Evolutionary conservation across 2,329 filamentous ascomycete species (phyloP).

Genomic region (Phialophora verrucosa): DNA sequence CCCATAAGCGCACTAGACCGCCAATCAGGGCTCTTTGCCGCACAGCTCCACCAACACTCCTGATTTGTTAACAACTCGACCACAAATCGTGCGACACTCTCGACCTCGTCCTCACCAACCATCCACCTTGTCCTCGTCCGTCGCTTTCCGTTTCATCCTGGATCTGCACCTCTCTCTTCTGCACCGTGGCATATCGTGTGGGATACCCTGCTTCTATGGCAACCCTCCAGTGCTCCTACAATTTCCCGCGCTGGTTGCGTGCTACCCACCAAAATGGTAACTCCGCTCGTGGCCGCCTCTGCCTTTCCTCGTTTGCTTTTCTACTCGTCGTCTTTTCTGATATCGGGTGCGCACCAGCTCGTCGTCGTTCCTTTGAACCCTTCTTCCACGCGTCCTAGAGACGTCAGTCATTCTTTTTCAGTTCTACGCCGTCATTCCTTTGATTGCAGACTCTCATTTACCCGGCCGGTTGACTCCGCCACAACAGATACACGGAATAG

Average conservation of each 20-base stretch:
- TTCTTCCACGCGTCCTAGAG: constrained; percentile 33
- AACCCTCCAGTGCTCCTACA: constrained; percentile 30
- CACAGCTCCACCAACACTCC: neutral
- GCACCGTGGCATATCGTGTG: constrained; percentile 12
- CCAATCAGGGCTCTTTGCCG: neutral
- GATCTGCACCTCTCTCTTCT: constrained; percentile 22
- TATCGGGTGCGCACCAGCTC: constrained; percentile 23
- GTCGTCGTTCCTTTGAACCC: constrained; percentile 31
- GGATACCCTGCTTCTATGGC: constrained; percentile 17
- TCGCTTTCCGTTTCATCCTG: constrained; percentile 30
- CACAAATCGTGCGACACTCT: constrained; percentile 3
- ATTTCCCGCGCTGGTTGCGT: constrained; percentile 27
- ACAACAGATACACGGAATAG: constrained; percentile 10
- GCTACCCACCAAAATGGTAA: constrained; percentile 20
- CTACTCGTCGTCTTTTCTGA: constrained; percentile 17
- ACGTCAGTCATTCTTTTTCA: constrained; percentile 36
- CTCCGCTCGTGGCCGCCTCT: constrained; percentile 13
- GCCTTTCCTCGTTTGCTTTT: constrained; percentile 6
- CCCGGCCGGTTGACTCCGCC: constrained; percentile 32
- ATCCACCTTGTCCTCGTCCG: constrained; percentile 2
- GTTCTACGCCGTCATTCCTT: constrained; percentile 21
- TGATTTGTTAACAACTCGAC: neutral
- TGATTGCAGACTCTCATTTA: constrained; percentile 7
- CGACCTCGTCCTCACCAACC: constrained; percentile 6
- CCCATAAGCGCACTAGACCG: neutral